Evolutionary conservation across 2,329 filamentous ascomycete genomes (phyloP), one percentile per base, ranked within the genome.

Genomic region (Teratosphaeriaceae sp.): DNA sequence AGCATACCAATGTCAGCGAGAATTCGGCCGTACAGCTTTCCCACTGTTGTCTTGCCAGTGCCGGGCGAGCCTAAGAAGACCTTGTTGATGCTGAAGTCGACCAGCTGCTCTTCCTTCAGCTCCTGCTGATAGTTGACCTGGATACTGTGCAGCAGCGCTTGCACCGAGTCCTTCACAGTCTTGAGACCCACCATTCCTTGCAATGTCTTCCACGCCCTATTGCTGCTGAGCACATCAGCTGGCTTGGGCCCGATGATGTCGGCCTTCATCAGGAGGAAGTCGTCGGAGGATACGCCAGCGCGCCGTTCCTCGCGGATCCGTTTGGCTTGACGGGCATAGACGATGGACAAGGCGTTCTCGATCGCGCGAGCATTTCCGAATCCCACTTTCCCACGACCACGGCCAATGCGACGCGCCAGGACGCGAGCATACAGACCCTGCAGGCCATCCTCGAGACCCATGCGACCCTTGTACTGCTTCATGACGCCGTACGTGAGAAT

Each of bases 11-110:
- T 61, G 42, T 85, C 77, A 0, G 75, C 79, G 1, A 89, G 67
- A 2, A 89, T 81, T 29, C 72, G 64, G 0, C 81, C 84, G 50
- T 88, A 88, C 0, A 87, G 62, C 56, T 84, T 86, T 0, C 82
- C 85, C 0, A 89, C 79, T 0, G 82, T 81, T 0, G 85, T 88
- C 53, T 88, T 89, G 0, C 85, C 84, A 0, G 85, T 89, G 0
- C 85, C 85, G 0, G 85, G 85, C n/a, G 38, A 41, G 0, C 85
- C 85, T 0, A 88, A 57, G 43, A 89, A 86, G 1, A 87, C 76
- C 6, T 73, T 70, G 57, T 88, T 88, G 0, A 88, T 67, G 0
- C 73, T 78, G 40, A 78, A 79, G 41, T 80, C 64, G 0, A 88
- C 65, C 0, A 72, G 58, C 0, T 73, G 70, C 55, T 82, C 65